Percentiles rank a stretch among this genome's conserved stretches.
phyloP scores from a whole-genome alignment of 805 yeast genomes.

The Lipomyces chichibuensis region DNA sequence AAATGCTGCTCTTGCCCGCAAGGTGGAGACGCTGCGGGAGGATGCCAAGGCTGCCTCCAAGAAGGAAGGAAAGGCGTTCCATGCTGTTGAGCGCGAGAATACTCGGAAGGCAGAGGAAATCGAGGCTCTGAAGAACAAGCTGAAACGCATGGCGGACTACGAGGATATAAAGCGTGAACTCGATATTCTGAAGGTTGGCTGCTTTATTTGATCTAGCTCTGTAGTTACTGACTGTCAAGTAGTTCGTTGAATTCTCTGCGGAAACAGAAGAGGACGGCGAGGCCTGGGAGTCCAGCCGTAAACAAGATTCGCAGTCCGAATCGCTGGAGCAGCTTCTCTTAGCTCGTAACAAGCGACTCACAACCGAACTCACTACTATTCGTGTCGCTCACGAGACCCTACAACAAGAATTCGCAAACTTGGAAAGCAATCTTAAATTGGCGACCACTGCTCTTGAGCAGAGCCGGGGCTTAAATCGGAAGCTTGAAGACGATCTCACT shows the following conservation, averaged over 20 bases:
- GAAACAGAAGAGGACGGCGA: conserved; percentile 43
- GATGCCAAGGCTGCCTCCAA: conserved; percentile 24
- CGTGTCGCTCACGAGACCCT: conserved; percentile 62
- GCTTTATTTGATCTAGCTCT: conserved; percentile 60
- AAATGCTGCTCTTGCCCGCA: conserved; percentile 29
- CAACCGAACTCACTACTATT: conserved; percentile 65
- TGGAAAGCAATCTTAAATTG: conserved; percentile 48
- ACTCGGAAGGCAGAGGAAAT: conserved; percentile 55
- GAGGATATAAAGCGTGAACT: conserved; percentile 80
- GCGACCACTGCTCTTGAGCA: conserved; percentile 48
- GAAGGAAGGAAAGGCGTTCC: conserved; percentile 5
- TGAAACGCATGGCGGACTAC: conserved; percentile 65
- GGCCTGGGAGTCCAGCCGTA: conserved; percentile 34
- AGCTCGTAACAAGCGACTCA: conserved; percentile 71
- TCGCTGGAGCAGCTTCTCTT: conserved; percentile 62
- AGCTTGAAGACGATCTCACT: conserved; percentile 75
- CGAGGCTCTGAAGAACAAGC: conserved; percentile 52
- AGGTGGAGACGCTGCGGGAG: conserved; percentile 26
- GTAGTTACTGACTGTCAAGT: conserved; percentile 43
- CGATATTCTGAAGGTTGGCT: conserved; percentile 69
- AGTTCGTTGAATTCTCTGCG: conserved; percentile 38
- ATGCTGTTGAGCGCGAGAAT: conserved; percentile 27
- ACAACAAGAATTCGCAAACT: conserved; percentile 46
- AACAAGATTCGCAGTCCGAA: conserved; percentile 26
- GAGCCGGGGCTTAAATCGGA: conserved; percentile 54